Evolutionary conservation across 2,329 filamentous ascomycete genomes (phyloP).

Genomic region (Gremmenia infestans): DNA sequence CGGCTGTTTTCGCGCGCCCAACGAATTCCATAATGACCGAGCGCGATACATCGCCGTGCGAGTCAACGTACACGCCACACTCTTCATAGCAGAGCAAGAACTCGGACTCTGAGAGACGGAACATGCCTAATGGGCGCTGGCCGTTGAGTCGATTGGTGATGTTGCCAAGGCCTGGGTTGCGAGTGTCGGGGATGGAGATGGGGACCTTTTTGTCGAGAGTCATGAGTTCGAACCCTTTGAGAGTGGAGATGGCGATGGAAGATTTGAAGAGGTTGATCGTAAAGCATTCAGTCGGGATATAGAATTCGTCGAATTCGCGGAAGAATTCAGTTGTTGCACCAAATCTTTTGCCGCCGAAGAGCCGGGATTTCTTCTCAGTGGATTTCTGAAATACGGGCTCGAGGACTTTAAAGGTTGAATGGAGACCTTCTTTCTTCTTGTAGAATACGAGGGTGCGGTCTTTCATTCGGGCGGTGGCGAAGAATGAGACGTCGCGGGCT

Average conservation of each 20-base stretch:
- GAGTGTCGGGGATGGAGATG: conserved; percentile 86
- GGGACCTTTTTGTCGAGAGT: conserved; percentile 96
- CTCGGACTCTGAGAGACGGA: conserved; percentile 85
- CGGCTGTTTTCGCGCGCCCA: conserved; percentile 81
- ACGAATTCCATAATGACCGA: conserved; percentile 98
- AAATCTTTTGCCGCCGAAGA: conserved; percentile 49
- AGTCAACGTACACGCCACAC: conserved; percentile 96
- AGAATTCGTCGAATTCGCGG: conserved; percentile 98
- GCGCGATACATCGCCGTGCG: conserved; percentile 91
- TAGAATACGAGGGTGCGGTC: conserved; percentile 92
- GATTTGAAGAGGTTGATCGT: conserved; percentile 95
- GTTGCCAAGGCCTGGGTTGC: conserved; percentile 70
- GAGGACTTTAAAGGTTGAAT: conserved; percentile 93
- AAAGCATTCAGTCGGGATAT: conserved; percentile 92
- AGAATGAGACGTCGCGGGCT: conserved; percentile 92
- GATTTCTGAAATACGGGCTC: conserved; percentile 95
- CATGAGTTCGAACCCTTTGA: conserved; percentile 90
- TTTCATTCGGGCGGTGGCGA: conserved; percentile 95
- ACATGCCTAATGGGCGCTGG: conserved; percentile 90
- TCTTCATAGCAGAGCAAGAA: conserved; percentile 94
- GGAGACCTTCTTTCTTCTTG: conserved; percentile 89
- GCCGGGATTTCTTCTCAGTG: conserved; percentile 71
- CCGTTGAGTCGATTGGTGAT: conserved; percentile 80
- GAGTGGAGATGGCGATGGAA: conserved; percentile 84
- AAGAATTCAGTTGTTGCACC: conserved; percentile 86